Evolutionary conservation across 192 early-diverging fungal genomes (phyloP).

Genomic region (Gamsiella multidivaricata): DNA sequence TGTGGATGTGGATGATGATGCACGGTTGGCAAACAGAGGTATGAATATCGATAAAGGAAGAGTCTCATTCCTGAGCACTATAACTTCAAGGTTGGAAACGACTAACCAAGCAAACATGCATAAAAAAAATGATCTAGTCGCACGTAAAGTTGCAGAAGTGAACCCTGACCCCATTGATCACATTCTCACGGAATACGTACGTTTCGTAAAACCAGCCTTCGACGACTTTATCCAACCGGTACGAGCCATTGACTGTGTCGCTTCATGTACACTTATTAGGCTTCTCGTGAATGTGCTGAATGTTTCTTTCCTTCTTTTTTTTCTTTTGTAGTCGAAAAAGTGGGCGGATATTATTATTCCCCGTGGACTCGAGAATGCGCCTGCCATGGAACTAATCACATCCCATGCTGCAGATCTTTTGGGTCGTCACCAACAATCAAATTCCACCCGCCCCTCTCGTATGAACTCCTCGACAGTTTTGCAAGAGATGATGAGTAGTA

Average conservation of each 20-base stretch:
- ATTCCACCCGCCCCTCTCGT: conserved; percentile 23
- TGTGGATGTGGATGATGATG: conserved; percentile 88
- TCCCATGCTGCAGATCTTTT: conserved; percentile 56
- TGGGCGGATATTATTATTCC: conserved; percentile 84
- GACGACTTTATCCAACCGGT: conserved; percentile 89
- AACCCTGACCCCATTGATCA: conserved; percentile 57
- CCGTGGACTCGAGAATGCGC: conserved; percentile 69
- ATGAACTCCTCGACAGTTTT: conserved; percentile 20
- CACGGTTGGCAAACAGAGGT: conserved; percentile 68
- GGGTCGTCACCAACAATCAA: conserved; percentile 24
- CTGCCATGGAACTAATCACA: conserved; percentile 72
- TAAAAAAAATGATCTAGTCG: too few species aligned
- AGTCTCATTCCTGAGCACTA: background rate
- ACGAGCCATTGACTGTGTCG: too few species aligned
- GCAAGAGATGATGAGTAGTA: conserved; percentile 17
- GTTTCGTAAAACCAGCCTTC: conserved; percentile 85
- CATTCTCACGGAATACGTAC: conserved; percentile 76
- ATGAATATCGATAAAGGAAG: conserved; percentile 1
- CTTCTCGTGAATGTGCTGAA: too few species aligned
- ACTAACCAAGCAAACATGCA: too few species aligned
- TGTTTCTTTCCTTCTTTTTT: background rate
- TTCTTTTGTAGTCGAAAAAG: conserved; percentile 66
- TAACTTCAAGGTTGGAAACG: too few species aligned
- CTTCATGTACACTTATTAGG: too few species aligned
- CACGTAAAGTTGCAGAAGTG: conserved; percentile 35